Percentiles rank a stretch among this genome's conserved stretches.
phyloP scores from a whole-genome alignment of 495 filamentous ascomycete genomes.

The Tuber calosporum region DNA sequence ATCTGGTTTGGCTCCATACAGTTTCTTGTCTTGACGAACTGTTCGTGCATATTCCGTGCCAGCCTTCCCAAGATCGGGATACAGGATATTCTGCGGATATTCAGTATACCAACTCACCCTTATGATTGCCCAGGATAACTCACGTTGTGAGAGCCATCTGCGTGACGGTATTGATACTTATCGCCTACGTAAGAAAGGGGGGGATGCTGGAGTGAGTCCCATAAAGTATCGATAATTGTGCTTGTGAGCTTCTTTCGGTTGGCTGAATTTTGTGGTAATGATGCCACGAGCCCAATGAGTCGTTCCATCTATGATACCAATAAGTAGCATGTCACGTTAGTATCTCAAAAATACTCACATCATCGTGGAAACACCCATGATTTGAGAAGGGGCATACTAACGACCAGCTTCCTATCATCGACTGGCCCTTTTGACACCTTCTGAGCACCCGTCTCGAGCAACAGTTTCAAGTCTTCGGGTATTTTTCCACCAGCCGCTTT shows the following conservation, averaged over 20 bases:
- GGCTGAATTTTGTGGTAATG: constrained; percentile 17
- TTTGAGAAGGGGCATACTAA: constrained; percentile 8
- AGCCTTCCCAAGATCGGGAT: constrained; percentile 48
- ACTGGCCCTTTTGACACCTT: constrained; percentile 13
- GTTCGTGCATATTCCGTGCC: constrained; percentile 44
- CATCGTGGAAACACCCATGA: not conserved
- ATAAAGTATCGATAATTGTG: constrained; percentile 36
- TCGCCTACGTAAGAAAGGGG: constrained; percentile 51
- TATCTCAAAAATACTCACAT: not conserved
- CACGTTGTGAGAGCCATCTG: constrained; percentile 62
- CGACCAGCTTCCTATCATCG: constrained; percentile 19
- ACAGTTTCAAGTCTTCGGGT: constrained; percentile 5
- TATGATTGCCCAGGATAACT: constrained; percentile 37
- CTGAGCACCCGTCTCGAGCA: constrained; percentile 14
- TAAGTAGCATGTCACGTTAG: not conserved
- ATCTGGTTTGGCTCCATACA: constrained; percentile 51
- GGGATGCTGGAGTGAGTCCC: constrained; percentile 61
- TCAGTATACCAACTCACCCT: constrained; percentile 2
- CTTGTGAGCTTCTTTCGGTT: constrained; percentile 24
- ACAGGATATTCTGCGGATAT: constrained; percentile 49
- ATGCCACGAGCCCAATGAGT: constrained; percentile 24
- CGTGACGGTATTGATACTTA: constrained; percentile 53
- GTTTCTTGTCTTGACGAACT: constrained; percentile 25
- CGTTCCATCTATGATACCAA: constrained; percentile 30
- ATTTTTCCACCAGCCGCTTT: not conserved